Percentiles rank a stretch among this genome's conserved stretches.
Evolutionary conservation across 495 filamentous ascomycete species (phyloP).

Genomic region (Trichoderma orchidacearum): DNA sequence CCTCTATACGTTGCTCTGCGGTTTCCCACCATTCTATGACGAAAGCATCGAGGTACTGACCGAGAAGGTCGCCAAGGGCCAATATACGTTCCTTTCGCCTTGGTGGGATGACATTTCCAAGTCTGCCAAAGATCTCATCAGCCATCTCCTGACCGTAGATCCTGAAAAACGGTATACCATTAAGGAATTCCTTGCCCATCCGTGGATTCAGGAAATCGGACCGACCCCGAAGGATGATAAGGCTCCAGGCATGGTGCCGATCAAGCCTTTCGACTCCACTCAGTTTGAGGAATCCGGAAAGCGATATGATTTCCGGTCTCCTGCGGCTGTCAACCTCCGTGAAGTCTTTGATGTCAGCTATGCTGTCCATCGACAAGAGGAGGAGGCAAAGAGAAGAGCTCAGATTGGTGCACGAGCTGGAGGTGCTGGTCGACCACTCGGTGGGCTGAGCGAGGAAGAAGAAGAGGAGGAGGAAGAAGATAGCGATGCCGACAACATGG

Average conservation of each 20-base stretch:
- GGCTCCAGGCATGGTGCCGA: conserved; percentile 27
- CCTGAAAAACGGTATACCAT: conserved; percentile 86
- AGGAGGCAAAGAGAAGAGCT: conserved; percentile 85
- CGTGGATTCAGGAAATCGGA: conserved; percentile 66
- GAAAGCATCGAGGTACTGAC: conserved; percentile 95
- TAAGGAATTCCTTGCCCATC: conserved; percentile 75
- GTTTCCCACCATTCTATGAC: conserved; percentile 97
- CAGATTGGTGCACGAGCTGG: conserved; percentile 48
- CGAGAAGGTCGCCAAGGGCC: conserved; percentile 91
- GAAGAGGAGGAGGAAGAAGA: conserved; percentile 26
- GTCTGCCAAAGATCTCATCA: conserved; percentile 84
- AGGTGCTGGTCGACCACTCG: conserved; percentile 33
- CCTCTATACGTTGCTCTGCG: conserved; percentile 89
- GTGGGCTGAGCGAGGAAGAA: conserved; percentile 55
- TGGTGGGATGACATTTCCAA: conserved; percentile 99
- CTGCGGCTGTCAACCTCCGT: conserved; percentile 85
- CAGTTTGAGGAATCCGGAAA: conserved; percentile 45
- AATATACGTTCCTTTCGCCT: conserved; percentile 95
- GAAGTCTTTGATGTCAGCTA: conserved; percentile 97
- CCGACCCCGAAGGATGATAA: conserved; percentile 49
- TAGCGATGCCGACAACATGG: conserved; percentile 31
- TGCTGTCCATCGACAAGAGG: conserved; percentile 90
- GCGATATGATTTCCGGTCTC: conserved; percentile 88
- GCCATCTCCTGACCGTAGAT: conserved; percentile 85
- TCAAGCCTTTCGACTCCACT: conserved; percentile 39